Base-by-base conservation (phyloP, 192 early-diverging fungal species). In the Geosiphon pyriformis region DNA sequence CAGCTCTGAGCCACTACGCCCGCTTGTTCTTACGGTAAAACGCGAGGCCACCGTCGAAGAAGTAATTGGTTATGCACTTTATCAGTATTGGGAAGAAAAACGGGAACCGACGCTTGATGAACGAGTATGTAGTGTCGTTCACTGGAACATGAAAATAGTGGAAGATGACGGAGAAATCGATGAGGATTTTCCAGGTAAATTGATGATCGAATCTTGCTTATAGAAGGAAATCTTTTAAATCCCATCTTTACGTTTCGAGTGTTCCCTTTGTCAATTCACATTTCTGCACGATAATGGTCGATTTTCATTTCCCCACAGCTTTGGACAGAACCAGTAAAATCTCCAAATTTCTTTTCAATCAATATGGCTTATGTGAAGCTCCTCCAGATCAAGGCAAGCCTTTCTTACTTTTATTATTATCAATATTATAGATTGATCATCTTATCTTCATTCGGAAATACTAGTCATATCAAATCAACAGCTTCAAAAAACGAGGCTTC, bases 91-190 rank as follows among this genome's bases (percentile, higher is more conserved):
- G 33, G 88, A 93, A 51, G 82, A 89, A 33, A 82, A 82, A 10
- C 63, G 81, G 25, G 37, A 72, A 29, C 91, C 95, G 12, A 61
- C 70, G 18, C 70, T 98, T 20, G 85, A 84, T 2, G 74, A 73
- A 4, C 78, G 87, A 7, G 67, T 81, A 27, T 82, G 79, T 23
- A 84, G 92, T 56, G 84, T 94, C 12, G 82, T 80, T 2, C 73
- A 83, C 70, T 99, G 96, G 96, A 86, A 86, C 20, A 74, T 99
- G 71, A 80, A 92, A 37, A 96, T 99, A 70, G 93, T 89, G 0
- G 95, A 96, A 68, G 93, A 94, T 63, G 96, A 96, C 77, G 96
- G 96, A 22, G 86, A 87, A 37, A 87, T 99, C 34, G 96, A 99
- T 69, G 94, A 96, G 33, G 94, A 99, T 74, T 88, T 99, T 71